Base-by-base conservation (phyloP, 2,329 filamentous ascomycete species). In the Beauveria bassiana region DNA sequence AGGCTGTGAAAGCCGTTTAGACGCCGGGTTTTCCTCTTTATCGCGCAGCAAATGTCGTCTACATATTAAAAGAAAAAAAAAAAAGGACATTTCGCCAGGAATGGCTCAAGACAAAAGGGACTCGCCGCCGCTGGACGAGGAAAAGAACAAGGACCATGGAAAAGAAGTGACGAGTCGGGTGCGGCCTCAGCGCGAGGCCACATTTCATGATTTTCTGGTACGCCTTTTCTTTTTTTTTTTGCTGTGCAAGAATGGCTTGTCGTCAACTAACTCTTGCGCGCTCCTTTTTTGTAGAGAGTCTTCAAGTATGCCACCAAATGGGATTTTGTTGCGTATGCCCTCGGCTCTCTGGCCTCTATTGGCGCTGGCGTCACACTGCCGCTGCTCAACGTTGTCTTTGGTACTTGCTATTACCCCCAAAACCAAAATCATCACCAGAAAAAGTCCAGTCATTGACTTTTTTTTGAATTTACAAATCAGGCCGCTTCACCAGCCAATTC, bases 301-400 rank as follows among this genome's bases (percentile, higher is more conserved):
- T 85, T 85, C 65, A 70, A 70, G 20, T 85, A 85, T 72, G 81
- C 80, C 20, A 79, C 73, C n/a, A 75, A 73, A 67, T 80, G 77
- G 77, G 82, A 85, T 65, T 75, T 77, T 49, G 62, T 78, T 40
- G 72, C 81, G 43, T 79, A 84, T 67, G 71, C 69, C n/a, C 70
- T 73, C 7, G 82, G 80, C 22, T 67, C 71, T 18, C 7, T 82
- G 45, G 77, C 81, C 52, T 80, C 81, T 18, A 74, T 82, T 10
- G 81, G 78, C 24, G 76, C 81, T 1, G 83, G 83, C 61, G 70
- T 79, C 50, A 85, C 83, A 1, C 70, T 86, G 52, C 84, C 84
- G 0, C 66, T 86, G 53, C 83, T 86, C 78, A 86, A 85, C 61
- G 77, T 85, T 14, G 74, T 85, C 16, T 85, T 85, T 68, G 82